phyloP scores from a whole-genome alignment of 805 yeast species.

The Candida insectalens region DNA sequence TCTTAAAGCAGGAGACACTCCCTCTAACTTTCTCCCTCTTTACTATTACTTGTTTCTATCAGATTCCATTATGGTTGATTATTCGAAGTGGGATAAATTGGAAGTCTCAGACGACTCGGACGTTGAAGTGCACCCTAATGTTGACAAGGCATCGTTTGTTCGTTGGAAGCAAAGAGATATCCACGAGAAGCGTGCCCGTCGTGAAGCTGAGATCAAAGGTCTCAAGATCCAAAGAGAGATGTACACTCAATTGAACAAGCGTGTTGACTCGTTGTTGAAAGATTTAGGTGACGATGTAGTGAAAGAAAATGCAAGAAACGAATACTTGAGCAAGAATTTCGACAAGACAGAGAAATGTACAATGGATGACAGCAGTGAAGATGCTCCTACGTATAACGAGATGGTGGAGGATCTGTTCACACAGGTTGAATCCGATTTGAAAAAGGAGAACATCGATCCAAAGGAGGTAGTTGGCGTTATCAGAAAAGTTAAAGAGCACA shows the following conservation, averaged over 20 bases:
- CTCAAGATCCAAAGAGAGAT: slow-evolving; percentile 70
- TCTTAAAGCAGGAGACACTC: too few relatives aligned
- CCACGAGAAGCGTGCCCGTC: slow-evolving; percentile 80
- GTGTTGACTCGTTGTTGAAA: slow-evolving; percentile 55
- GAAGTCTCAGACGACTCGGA: slow-evolving; percentile 96
- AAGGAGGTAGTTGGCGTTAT: slow-evolving; percentile 27
- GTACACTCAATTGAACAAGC: slow-evolving; percentile 63
- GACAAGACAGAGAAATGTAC: slow-evolving; percentile 48
- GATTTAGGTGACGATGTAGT: slow-evolving; percentile 25
- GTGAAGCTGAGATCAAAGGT: slow-evolving; percentile 69
- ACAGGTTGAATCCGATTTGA: slow-evolving; percentile 60
- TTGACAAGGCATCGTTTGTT: slow-evolving; percentile 86
- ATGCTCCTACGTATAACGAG: slow-evolving; percentile 66
- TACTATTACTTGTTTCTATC: too few relatives aligned
- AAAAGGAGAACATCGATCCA: slow-evolving; percentile 37
- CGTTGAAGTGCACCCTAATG: slow-evolving; percentile 95
- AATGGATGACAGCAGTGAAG: slow-evolving; percentile 26
- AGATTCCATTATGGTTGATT: slow-evolving; percentile 51
- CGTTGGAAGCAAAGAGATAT: slow-evolving; percentile 96
- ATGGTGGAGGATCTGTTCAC: slow-evolving; percentile 85
- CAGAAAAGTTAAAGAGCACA: slow-evolving; percentile 46
- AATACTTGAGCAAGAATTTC: slow-evolving; percentile 38
- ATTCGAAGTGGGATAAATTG: slow-evolving; percentile 95
- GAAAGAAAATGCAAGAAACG: slow-evolving; percentile 26
- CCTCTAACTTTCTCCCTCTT: not conserved